Evolutionary conservation across 163 green algal genomes (phyloP), one percentile per base, ranked within the genome.

Genomic region (Trebouxiophyceae sp.): DNA sequence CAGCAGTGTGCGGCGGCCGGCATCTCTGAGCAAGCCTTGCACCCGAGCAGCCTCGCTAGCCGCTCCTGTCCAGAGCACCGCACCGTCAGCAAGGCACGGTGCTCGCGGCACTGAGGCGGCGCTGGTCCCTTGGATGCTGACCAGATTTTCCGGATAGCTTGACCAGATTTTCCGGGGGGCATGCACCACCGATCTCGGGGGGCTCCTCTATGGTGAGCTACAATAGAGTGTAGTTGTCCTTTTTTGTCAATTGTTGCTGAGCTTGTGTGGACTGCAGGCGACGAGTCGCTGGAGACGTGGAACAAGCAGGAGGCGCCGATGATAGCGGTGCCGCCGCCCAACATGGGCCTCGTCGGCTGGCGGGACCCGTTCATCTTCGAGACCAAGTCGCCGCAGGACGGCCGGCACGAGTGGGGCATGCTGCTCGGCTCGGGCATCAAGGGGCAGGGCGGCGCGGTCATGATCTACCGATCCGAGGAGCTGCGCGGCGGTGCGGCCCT

Each of bases 351-450:
- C 22, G 79, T 77, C 2, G 87, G 86, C 31, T 95, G 86, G 87
- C 75, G 87, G 0, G 87, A 95, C 63, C 87, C 87, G 0, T 93
- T 84, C 60, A 77, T 89, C 46, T 74, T 89, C 28, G 67, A 80
- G 59, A 45, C 67, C 34, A 73, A 68, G 59, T 46, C 23, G 5
- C 26, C 47, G 23, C 30, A 62, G 26, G 61, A 71, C 20, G 71
- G 69, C 19, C 34, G 58, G 28, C 45, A 65, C 24, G 71, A 79
- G 57, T 88, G 81, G 81, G 72, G 61, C 33, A 86, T 94, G 69
- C 68, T 93, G 1, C 85, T 94, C n/a, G 87, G 84, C 39, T 80
- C 69, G 28, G 88, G 88, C 33, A 81, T 91, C 54, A 93, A 94
- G 72, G 81, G 79, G 27, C 61, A 76, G 29, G 88, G 88, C 24